A percentile compares a stretch with the other conserved stretches of the same genome.
These are phyloP conservation scores for Chaetomium sp. DNA, from an alignment of 2,329 filamentous ascomycete genomes.

Conservation along the genomic window DNA sequence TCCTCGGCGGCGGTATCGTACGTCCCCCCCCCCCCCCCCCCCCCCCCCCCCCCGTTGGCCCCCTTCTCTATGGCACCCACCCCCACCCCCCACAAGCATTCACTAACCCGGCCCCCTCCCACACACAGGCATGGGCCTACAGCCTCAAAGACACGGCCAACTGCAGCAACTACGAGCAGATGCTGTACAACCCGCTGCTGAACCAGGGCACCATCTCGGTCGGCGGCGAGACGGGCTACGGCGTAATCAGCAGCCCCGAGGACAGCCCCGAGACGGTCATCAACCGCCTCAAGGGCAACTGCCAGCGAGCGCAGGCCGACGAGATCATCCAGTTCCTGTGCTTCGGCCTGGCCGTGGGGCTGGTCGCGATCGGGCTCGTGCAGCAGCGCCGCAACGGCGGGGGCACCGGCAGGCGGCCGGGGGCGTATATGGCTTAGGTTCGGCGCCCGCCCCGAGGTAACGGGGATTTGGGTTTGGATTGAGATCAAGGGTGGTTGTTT, in stretches of 20 bases:
- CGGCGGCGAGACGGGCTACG: conserved; percentile 9
- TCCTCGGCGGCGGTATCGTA: conserved; percentile 34
- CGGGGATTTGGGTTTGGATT: too few species aligned
- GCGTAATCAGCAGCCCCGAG: background rate
- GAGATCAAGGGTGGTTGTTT: background rate
- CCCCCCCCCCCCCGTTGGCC: too few species aligned
- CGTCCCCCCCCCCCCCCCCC: background rate
- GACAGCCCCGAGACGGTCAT: background rate
- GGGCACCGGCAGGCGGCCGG: background rate
- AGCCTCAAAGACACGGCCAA: conserved; percentile 22
- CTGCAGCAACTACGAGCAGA: conserved; percentile 15
- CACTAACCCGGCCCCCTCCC: background rate
- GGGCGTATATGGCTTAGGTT: conserved; percentile 18
- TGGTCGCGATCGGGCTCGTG: conserved; percentile 24
- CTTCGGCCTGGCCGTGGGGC: conserved; percentile 17
- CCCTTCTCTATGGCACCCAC: too few species aligned
- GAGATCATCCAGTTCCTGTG: conserved; percentile 32
- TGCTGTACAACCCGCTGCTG: conserved; percentile 26
- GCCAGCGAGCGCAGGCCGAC: conserved; percentile 29
- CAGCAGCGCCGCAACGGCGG: conserved; percentile 15
- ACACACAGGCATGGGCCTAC: conserved; percentile 30
- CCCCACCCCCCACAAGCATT: background rate
- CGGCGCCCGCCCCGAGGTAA: too few species aligned
- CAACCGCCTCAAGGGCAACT: conserved; percentile 25
- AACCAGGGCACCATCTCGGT: conserved; percentile 24